phyloP scores from a whole-genome alignment of 2,329 filamentous ascomycete genomes.

The Pseudogymnoascus sp. region DNA sequence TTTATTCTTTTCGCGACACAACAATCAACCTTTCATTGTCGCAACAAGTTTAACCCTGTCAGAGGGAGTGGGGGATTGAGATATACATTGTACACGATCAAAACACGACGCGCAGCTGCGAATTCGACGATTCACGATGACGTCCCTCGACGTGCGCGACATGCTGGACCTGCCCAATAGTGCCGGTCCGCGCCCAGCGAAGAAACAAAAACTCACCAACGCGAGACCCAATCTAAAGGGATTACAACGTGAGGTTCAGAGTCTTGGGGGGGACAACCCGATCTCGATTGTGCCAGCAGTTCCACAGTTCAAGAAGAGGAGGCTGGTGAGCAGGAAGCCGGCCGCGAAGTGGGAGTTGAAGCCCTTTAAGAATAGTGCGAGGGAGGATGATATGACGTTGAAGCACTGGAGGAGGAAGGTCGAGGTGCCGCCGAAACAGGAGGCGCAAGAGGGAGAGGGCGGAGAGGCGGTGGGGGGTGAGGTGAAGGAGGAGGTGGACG shows the following conservation, averaged over 20 bases:
- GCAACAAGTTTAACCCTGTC: background rate
- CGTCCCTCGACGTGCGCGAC: slow-evolving; percentile 76
- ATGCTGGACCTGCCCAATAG: slow-evolving; percentile 70
- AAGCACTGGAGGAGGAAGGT: slow-evolving; percentile 72
- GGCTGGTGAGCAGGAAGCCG: slow-evolving; percentile 47
- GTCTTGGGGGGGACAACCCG: slow-evolving; percentile 56
- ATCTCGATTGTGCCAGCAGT: slow-evolving; percentile 58
- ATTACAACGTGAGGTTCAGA: slow-evolving; percentile 58
- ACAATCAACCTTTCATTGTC: background rate
- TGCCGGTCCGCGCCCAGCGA: slow-evolving; percentile 53
- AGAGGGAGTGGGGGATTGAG: background rate
- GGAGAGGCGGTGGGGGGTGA: slow-evolving; percentile 34
- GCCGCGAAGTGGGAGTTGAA: slow-evolving; percentile 57
- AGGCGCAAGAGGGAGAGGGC: slow-evolving; percentile 30
- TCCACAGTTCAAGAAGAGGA: slow-evolving; percentile 51
- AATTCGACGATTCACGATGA: slow-evolving; percentile 41
- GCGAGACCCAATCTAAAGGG: slow-evolving; percentile 55
- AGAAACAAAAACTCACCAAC: slow-evolving; percentile 64
- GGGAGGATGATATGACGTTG: slow-evolving; percentile 62
- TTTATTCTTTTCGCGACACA: background rate
- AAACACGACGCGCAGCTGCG: background rate
- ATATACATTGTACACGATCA: background rate
- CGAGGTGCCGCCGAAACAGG: slow-evolving; percentile 32
- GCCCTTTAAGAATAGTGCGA: slow-evolving; percentile 70
- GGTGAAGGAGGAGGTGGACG: slow-evolving; percentile 38